These are phyloP conservation scores for Psilocybe tampanensis DNA, from an alignment of 768 basidiomycete genomes.

Conservation along the genomic window DNA sequence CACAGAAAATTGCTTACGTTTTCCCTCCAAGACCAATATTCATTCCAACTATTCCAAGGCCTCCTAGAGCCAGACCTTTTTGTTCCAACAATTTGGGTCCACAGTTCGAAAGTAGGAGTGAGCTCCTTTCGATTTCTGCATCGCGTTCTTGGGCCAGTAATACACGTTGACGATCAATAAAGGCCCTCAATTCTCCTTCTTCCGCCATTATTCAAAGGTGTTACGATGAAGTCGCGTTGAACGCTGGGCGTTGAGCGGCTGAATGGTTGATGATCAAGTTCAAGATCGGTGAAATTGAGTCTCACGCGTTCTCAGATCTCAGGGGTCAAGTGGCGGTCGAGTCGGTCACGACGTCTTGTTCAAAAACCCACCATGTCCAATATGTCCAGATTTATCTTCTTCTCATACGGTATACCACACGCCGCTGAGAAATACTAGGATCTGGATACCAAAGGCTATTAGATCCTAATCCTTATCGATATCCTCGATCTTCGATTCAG, in stretches of 20 bases:
- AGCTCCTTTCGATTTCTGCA: conserved; percentile 82
- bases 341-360: neutral
- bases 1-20: conserved; percentile 51
- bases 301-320: too few relatives aligned
- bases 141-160: conserved; percentile 75
- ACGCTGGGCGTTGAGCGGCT: neutral
- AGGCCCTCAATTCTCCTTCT: conserved; percentile 46
- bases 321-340: too few relatives aligned
- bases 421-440: neutral
- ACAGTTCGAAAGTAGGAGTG: conserved; percentile 81
- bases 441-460: neutral
- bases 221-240: neutral
- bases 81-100: conserved; percentile 85
- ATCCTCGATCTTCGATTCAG: too few relatives aligned
- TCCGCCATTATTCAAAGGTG: conserved; percentile 27
- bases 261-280: neutral
- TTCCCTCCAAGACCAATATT: conserved; percentile 91
- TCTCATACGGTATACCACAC: too few relatives aligned
- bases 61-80: conserved; percentile 79
- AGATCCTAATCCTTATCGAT: neutral
- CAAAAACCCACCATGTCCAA: neutral
- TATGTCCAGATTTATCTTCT: too few relatives aligned
- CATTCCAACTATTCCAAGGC: conserved; percentile 70
- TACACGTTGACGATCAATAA: conserved; percentile 66
- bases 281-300: neutral